Evolutionary conservation across 495 filamentous ascomycete species (phyloP).

Genomic region (Hypoxylon subgilvum): DNA sequence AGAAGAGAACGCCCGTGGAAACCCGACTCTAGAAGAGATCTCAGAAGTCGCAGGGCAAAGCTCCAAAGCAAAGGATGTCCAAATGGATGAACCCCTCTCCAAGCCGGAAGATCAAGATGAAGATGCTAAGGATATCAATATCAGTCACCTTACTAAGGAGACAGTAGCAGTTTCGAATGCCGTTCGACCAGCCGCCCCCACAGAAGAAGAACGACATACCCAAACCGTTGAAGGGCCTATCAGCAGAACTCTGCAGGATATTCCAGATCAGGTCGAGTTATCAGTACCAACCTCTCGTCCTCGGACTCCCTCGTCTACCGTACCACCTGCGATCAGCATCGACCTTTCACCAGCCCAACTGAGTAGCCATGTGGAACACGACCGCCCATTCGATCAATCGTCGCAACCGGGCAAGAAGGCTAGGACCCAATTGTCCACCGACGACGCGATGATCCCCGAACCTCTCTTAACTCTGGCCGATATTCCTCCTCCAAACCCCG

Average conservation of each 20-base stretch:
- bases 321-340: constrained; percentile 12
- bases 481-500: background rate
- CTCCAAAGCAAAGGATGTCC: constrained; percentile 26
- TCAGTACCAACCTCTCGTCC: constrained; percentile 17
- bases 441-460: constrained; percentile 22
- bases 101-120: constrained; percentile 38
- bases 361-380: constrained; percentile 48
- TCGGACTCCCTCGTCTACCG: constrained; percentile 25
- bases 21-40: constrained; percentile 40
- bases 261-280: constrained; percentile 10
- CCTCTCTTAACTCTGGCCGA: constrained; percentile 9
- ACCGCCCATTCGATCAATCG: constrained; percentile 47
- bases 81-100: constrained; percentile 20
- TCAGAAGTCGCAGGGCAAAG: constrained; percentile 34
- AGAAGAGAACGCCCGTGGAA: constrained; percentile 38
- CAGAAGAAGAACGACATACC: constrained; percentile 17
- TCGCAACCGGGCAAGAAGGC: constrained; percentile 44
- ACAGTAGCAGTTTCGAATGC: constrained; percentile 18
- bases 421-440: constrained; percentile 40
- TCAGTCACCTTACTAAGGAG: constrained; percentile 25
- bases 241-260: constrained; percentile 16
- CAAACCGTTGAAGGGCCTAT: constrained; percentile 13
- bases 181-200: constrained; percentile 8
- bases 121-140: constrained; percentile 39
- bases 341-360: constrained; percentile 44